A percentile compares a stretch with the other conserved stretches of the same genome.
phyloP scores from a whole-genome alignment of 208 protist species.

The Trichomonas vaginalis region DNA sequence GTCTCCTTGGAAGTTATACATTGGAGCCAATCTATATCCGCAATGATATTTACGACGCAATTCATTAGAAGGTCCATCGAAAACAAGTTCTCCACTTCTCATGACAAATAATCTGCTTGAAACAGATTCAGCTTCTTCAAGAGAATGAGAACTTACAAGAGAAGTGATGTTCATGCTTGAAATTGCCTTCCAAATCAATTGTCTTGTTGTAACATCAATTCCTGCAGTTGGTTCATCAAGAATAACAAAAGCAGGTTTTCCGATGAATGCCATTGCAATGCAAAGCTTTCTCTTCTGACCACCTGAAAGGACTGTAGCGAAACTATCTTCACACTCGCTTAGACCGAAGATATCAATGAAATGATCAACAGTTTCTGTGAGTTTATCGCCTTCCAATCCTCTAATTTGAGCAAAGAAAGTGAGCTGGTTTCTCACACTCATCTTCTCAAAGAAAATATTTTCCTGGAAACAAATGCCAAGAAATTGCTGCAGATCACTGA shows the following conservation, averaged over 20 bases:
- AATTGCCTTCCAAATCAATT: neutral
- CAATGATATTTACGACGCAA: neutral
- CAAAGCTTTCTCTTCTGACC: neutral
- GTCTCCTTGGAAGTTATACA: neutral
- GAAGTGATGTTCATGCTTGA: neutral
- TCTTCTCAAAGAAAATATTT: neutral
- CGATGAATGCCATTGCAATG: neutral
- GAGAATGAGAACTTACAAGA: neutral
- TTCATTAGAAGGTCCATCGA: neutral
- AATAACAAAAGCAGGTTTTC: neutral
- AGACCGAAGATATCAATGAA: neutral
- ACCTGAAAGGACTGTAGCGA: neutral
- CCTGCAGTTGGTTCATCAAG: neutral
- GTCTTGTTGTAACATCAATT: neutral
- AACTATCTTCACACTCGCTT: neutral
- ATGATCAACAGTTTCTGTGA: neutral
- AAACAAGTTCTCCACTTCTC: neutral
- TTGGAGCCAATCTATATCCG: neutral
- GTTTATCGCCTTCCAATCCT: neutral
- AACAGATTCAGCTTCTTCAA: slow-evolving; percentile 11
- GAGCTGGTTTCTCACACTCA: neutral
- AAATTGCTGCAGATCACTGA: neutral
- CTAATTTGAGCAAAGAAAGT: neutral
- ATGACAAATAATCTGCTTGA: neutral
- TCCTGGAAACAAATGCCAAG: neutral